A percentile compares a stretch with the other conserved stretches of the same genome.
Evolutionary conservation across 2,329 filamentous ascomycete species (phyloP).

Genomic region (Fusarium hostae): DNA sequence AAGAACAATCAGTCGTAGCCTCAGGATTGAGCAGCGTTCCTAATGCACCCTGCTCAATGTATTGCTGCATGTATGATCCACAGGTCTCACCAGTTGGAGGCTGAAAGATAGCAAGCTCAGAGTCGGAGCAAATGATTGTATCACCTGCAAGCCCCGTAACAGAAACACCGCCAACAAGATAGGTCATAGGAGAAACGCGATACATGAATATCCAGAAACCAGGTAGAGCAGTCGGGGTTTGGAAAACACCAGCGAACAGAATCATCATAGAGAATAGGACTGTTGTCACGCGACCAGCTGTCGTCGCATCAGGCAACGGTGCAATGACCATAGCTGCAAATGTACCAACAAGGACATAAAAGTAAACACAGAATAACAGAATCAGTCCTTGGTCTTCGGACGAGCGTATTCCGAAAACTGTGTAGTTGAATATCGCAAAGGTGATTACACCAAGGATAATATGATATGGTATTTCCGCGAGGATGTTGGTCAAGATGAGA

Average conservation of each 20-base stretch:
- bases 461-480: slow-evolving; percentile 79
- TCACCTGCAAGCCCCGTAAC: background rate
- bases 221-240: slow-evolving; percentile 67
- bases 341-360: slow-evolving; percentile 76
- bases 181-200: slow-evolving; percentile 16
- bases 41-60: background rate
- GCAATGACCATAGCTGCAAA: slow-evolving; percentile 80
- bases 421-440: slow-evolving; percentile 76
- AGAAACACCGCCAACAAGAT: slow-evolving; percentile 4
- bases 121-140: background rate
- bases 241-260: slow-evolving; percentile 73
- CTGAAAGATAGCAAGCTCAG: slow-evolving; percentile 1
- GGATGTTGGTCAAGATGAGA: slow-evolving; percentile 76
- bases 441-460: slow-evolving; percentile 70
- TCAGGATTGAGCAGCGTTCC: background rate
- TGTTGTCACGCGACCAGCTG: slow-evolving; percentile 68
- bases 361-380: slow-evolving; percentile 70
- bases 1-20: background rate
- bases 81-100: background rate
- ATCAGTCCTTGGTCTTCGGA: slow-evolving; percentile 71
- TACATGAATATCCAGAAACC: slow-evolving; percentile 84
- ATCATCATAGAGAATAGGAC: slow-evolving; percentile 66
- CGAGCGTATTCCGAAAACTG: slow-evolving; percentile 59
- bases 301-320: slow-evolving; percentile 75
- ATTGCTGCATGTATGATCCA: background rate